Conservation (phyloP, 257 asterid genomes). For the Primulina eburnea region DNA sequence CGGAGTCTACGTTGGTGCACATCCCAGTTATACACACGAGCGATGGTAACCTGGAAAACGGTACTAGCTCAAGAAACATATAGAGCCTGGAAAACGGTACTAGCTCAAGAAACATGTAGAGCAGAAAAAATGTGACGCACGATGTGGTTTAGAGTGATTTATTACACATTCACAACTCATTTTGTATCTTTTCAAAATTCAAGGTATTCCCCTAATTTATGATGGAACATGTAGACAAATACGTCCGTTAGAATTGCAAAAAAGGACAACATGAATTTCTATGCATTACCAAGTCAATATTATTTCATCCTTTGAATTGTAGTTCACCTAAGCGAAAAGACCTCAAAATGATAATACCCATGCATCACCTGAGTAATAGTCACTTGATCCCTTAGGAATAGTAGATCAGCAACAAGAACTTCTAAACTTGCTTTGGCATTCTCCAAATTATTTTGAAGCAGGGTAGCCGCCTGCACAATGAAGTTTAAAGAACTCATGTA, state of each 20-base stretch:
- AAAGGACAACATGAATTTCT: background rate
- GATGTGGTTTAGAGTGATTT: background rate
- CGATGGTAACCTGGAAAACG: conserved; percentile 69
- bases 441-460: conserved; percentile 36
- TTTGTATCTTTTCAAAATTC: background rate
- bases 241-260: conserved; percentile 7
- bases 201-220: conserved; percentile 1
- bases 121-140: background rate
- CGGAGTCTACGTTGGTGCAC: conserved; percentile 76
- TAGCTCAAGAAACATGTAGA: conserved; percentile 9
- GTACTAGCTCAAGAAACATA: conserved; percentile 16
- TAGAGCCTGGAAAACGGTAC: conserved; percentile 40
- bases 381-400: conserved; percentile 85
- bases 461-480: conserved; percentile 59
- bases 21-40: conserved; percentile 94
- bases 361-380: conserved; percentile 76
- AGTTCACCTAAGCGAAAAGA: background rate
- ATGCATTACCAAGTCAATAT: background rate
- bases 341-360: conserved; percentile 6
- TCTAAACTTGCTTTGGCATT: background rate
- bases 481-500: conserved; percentile 19
- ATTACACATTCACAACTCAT: background rate
- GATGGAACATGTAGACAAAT: background rate
- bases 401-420: conserved; percentile 62
- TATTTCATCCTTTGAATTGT: background rate